Conservation (phyloP, 345 rosid species). For the Arabidopsis thaliana region TAIR10.1 NC_003070.9:10388001-10388500, state of each 20-base stretch:
- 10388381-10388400: conserved; percentile 67
- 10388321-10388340: conserved; percentile 65
- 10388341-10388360: conserved; percentile 59
- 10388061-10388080: conserved; percentile 7
- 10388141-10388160: conserved; percentile 23
- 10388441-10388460: conserved; percentile 61
- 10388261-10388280: conserved; percentile 71
- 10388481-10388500: conserved; percentile 49
- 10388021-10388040: not conserved
- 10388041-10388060: not conserved
- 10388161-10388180: conserved; percentile 59
- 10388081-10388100: conserved; percentile 13
- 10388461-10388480: conserved; percentile 63
- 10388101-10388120: not conserved
- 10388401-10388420: conserved; percentile 62
- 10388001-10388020: not conserved
- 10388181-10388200: not conserved
- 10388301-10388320: conserved; percentile 62
- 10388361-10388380: conserved; percentile 58
- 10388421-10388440: conserved; percentile 61
- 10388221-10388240: conserved; percentile 64
- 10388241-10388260: conserved; percentile 65
- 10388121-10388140: not conserved
- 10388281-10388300: conserved; percentile 63
- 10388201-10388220: conserved; percentile 22